Conservation (phyloP, 2,329 filamentous ascomycete species). For the Arthrobotrys sphaeroides region DNA sequence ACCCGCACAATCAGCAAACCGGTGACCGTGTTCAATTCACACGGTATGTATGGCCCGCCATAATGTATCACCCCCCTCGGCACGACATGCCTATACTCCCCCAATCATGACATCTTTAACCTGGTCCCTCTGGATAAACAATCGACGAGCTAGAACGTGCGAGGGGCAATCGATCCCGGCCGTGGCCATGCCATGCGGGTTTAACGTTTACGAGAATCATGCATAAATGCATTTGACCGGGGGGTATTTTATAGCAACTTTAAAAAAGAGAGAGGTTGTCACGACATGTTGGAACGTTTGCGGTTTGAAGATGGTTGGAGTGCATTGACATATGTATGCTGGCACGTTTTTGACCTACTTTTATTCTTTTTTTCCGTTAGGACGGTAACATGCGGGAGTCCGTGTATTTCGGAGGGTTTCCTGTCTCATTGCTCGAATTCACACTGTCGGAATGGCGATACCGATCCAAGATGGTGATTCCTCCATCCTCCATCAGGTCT, state of each 20-base stretch:
- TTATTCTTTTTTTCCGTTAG: background rate
- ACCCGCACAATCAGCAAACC: background rate
- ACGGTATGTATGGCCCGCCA: background rate
- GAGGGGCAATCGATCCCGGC: conserved; percentile 16
- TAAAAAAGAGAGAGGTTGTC: background rate
- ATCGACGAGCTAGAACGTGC: conserved; percentile 11
- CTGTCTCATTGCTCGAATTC: background rate
- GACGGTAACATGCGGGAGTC: background rate
- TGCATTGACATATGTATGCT: no score
- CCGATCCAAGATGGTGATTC: background rate
- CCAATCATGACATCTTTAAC: conserved; percentile 9
- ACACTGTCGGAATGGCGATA: background rate
- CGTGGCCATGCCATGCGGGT: conserved; percentile 38
- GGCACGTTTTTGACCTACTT: background rate
- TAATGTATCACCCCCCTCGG: background rate
- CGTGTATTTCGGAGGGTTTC: conserved; percentile 20
- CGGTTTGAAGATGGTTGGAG: no score
- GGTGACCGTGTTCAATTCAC: background rate
- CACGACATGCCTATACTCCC: background rate
- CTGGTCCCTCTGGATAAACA: conserved; percentile 7
- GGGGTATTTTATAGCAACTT: conserved; percentile 4
- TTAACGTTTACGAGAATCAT: conserved; percentile 8
- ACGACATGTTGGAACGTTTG: background rate
- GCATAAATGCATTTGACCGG: conserved; percentile 32
- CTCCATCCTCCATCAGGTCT: background rate